Evolutionary conservation across 1,284 basidiomycete species (phyloP), one percentile per base, ranked within the genome.

Genomic region (Porogramme epimiltina): DNA sequence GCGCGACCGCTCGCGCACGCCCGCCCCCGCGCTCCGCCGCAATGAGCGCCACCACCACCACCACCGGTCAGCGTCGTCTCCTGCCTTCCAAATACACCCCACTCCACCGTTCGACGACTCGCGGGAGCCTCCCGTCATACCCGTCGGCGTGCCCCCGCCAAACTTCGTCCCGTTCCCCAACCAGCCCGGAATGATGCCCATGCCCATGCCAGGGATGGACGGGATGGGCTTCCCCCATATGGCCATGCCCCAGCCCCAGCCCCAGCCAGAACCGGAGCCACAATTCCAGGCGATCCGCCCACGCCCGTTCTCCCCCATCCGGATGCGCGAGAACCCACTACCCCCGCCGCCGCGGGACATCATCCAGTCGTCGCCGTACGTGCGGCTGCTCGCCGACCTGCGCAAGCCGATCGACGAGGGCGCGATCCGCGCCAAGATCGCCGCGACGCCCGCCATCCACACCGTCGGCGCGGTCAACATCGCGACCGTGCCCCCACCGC

Each of bases 271-370:
- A 36, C 50, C 42, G 2, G 50, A 54, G 45, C 45, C 45, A 6
- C 28, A 31, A 6, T 13, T 31, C 28, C 28, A 13, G 4, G 16
- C 42, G n/a, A 25, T 40, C 20, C 55, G 55, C 10, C 45, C 51
- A 2, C 54, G 51, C 4, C 57, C 46, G 5, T 56, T 51, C 44
- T 34, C 42, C 1, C 57, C 57, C 24, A 46, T 59, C 15, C 54
- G 25, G 3, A 24, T 26, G 19, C 28, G 42, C 13, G 46, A 51
- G 22, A 64, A 64, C 43, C 62, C 62, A n/a, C 49, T 64, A 8
- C 62, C 62, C 2, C 46, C 41, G 20, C 62, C 62, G 0, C 62
- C 62, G 0, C 45, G 46, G 22, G 55, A 64, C 42, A 45, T 64
- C 23, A 54, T 61, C 31, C 49, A 57, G 28, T 24, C 41, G 20